phyloP scores from a whole-genome alignment of 192 early-diverging fungal genomes.

The Coemansia sp. region DNA sequence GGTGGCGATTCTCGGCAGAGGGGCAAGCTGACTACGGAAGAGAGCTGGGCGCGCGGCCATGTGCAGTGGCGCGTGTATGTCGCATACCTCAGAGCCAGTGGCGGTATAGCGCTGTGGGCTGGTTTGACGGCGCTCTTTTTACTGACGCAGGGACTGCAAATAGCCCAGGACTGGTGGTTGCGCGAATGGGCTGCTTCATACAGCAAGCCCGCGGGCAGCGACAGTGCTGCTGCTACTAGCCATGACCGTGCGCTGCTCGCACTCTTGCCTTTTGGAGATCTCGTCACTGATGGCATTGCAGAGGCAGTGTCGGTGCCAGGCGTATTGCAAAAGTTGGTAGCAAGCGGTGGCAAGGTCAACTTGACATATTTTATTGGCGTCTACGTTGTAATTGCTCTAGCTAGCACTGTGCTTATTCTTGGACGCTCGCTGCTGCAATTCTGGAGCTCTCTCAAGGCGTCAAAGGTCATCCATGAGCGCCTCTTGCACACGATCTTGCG shows the following conservation, averaged over 20 bases:
- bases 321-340: constrained; percentile 68
- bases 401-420: constrained; percentile 27
- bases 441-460: constrained; percentile 47
- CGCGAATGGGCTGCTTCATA: constrained; percentile 54
- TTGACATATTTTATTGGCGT: constrained; percentile 77
- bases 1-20: constrained; percentile 6
- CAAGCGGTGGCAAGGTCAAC: constrained; percentile 66
- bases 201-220: constrained; percentile 5
- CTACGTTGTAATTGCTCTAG: constrained; percentile 55
- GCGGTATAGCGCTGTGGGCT: constrained; percentile 68
- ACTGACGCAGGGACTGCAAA: constrained; percentile 31
- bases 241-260: background rate
- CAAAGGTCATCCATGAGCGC: constrained; percentile 36
- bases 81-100: constrained; percentile 72
- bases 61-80: constrained; percentile 78
- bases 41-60: constrained; percentile 77
- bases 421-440: constrained; percentile 49
- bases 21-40: constrained; percentile 77
- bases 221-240: background rate
- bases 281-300: background rate
- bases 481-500: constrained; percentile 58
- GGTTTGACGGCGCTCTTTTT: constrained; percentile 38
- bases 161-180: constrained; percentile 57
- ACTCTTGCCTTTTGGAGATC: background rate
- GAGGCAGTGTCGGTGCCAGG: background rate